Base-by-base conservation (phyloP, 331 rosid genomes). In the Malus hybrid region DNA sequence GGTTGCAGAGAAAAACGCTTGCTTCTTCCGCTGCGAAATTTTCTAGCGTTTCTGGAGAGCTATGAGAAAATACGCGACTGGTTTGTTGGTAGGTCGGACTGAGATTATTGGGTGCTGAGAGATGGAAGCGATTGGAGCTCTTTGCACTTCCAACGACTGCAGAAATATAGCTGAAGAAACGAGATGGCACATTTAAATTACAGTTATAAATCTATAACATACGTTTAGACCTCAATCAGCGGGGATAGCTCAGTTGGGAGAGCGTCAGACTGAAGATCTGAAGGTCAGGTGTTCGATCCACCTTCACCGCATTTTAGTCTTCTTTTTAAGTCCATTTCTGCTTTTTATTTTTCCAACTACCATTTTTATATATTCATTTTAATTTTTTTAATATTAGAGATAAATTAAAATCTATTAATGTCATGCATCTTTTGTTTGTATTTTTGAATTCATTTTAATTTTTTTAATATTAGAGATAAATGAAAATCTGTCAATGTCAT, bases 251-350 rank as follows among this genome's bases (percentile, higher is more conserved):
- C 63, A 57, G 63, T 69, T 78, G 83, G 74, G 82, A 82, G 78
- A 69, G 82, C 75, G 72, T 73, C 73, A 78, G 82, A 81, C 79
- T 81, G 82, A 72, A 77, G 80, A 74, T 73, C 77, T 82, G 79
- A 73, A 68, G 80, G 93, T 84, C 88, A 79, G 88, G 88, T 88
- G 96, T 88, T 90, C 91, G 93, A 90, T 88, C 91, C 93, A 88
- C 91, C 87, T 76, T 88, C 93, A 86, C 88, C 87, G 91, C 93
- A 90, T 1, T 10, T 8, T 39, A 2, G 46, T 39, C 12, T 9
- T 39, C 12, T 39, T 39, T 39, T 36, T 36, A 9, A 36, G 11
- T 36, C 44, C 44, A 36, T 36, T 36, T 36, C 44, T 36, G 44
- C 11, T 2, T 48, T 48, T 48, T 14, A 13, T 12, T 44, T 36